phyloP scores from a whole-genome alignment of 2,329 filamentous ascomycete species.

The Anisogramma anomala region DNA sequence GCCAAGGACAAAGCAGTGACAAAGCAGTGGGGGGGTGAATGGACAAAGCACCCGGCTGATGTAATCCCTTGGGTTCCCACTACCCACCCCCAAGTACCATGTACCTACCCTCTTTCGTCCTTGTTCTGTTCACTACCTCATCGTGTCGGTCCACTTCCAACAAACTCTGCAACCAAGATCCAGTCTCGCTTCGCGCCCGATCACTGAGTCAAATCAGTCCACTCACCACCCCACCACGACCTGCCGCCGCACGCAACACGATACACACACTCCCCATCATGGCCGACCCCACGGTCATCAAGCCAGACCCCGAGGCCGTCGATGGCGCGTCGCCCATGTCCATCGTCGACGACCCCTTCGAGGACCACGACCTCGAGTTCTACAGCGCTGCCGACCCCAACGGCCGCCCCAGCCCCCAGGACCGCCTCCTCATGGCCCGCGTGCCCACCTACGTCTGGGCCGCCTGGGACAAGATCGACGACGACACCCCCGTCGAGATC shows the following conservation, averaged over 20 bases:
- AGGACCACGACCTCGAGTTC: slow-evolving; percentile 54
- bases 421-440: slow-evolving; percentile 58
- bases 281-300: slow-evolving; percentile 24
- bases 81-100: no score
- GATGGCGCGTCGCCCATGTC: slow-evolving; percentile 27
- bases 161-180: no score
- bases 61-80: no score
- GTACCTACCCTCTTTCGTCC: no score
- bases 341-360: slow-evolving; percentile 48
- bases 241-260: not conserved
- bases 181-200: no score
- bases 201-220: not conserved
- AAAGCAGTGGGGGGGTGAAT: no score
- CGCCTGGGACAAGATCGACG: slow-evolving; percentile 62
- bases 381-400: slow-evolving; percentile 23
- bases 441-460: slow-evolving; percentile 74
- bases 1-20: no score
- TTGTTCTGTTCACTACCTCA: no score
- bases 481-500: slow-evolving; percentile 71
- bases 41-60: no score
- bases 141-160: no score
- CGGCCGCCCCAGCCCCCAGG: slow-evolving; percentile 23
- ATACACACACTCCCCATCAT: slow-evolving; percentile 1
- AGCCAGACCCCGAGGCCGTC: slow-evolving; percentile 32
- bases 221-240: not conserved